phyloP scores from a whole-genome alignment of 176 grass and related monocot species.

The Carex myosuroides region DNA sequence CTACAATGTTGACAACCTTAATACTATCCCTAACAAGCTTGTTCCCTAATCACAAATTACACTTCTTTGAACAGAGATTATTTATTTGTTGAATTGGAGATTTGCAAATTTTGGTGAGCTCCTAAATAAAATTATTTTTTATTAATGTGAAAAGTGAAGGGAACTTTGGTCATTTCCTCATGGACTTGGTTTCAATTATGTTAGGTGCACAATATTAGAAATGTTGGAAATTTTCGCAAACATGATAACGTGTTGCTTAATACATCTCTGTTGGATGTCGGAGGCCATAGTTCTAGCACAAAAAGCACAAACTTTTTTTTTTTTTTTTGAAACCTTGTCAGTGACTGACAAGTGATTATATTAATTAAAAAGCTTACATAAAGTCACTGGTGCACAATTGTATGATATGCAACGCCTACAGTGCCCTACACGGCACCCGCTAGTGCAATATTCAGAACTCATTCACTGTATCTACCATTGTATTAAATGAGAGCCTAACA shows the following conservation, averaged over 20 bases:
- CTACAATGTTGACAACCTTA: background rate
- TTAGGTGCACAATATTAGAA: background rate
- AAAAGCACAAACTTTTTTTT: no score
- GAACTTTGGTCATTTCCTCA: background rate
- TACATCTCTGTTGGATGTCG: background rate
- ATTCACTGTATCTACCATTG: no score
- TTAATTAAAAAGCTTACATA: no score
- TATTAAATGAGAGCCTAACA: no score
- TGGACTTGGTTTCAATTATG: background rate
- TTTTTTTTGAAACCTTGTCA: no score
- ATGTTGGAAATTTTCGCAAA: background rate
- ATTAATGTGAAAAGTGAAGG: background rate
- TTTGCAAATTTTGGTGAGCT: background rate
- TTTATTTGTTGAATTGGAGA: background rate
- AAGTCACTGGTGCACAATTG: no score
- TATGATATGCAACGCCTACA: no score
- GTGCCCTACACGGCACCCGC: no score
- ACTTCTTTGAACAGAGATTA: background rate
- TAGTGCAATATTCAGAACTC: no score
- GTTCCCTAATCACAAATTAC: background rate
- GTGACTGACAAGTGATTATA: no score
- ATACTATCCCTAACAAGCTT: background rate
- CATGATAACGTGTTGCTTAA: background rate
- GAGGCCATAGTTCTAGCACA: background rate
- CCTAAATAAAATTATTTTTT: background rate